Evolutionary conservation across 2,329 filamentous ascomycete genomes (phyloP), one percentile per base, ranked within the genome.

Genomic region (Pezicula carpinea): DNA sequence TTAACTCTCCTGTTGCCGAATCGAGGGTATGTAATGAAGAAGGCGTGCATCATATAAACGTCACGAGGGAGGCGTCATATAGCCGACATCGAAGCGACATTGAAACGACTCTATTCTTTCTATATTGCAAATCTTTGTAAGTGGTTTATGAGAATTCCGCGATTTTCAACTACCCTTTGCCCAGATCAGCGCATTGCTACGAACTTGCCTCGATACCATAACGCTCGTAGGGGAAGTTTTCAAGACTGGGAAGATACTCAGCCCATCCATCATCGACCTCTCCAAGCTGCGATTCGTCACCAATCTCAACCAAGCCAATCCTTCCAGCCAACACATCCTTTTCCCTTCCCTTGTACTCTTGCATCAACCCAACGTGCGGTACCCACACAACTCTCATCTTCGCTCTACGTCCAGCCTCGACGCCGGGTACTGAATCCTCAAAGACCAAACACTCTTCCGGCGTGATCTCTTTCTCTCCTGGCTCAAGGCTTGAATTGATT

Each of bases 301-400:
- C 69, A 3, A 72, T 53, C 6, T 50, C 38, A 19, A 54, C 43
- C 33, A 55, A 23, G 10, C 50, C 50, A 23, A 46, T 54, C 18
- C 48, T 51, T 0, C 90, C 92, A 0, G 92, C 92, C 15, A 97
- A 70, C 2, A 97, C 88, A 62, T 90, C 80, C 13, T 77, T 77
- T 70, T 95, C 89, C 35, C 83, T 77, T 2, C 85, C 89, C 35
- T 73, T 71, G 57, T 87, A 95, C 64, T 91, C 86, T 47, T 80
- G 72, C 69, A 86, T 75, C 44, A 99, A 70, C 61, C 81, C 87
- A 1, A 82, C 80, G 68, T 97, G 90, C 18, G 93, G 93, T 57
- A 82, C 85, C 93, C 93, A 99, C 1, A 96, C 75, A 13, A 95
- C 90, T 55, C 92, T 82, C 92, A 97, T 97, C 0, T 92, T 92